Conservation (phyloP, 352 stramenopile species). For the Pythium coloratum region DNA sequence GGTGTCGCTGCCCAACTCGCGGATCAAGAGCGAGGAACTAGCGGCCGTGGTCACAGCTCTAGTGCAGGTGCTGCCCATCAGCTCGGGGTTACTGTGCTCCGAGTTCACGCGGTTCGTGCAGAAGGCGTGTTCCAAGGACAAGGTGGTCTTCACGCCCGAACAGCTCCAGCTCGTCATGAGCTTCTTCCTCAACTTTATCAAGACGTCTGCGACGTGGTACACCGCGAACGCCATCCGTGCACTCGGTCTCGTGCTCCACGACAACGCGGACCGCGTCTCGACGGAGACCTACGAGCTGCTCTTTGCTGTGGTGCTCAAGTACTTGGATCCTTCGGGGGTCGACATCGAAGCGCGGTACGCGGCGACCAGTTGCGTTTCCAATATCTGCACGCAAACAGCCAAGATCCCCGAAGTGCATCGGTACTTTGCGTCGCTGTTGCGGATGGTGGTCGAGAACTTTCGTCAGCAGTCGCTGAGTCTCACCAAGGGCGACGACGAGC, state of each 20-base stretch:
- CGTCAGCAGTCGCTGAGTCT: constrained; percentile 72
- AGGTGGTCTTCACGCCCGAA: constrained; percentile 55
- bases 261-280: constrained; percentile 73
- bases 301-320: constrained; percentile 66
- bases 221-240: constrained; percentile 66
- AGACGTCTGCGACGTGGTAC: constrained; percentile 74
- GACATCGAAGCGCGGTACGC: constrained; percentile 86
- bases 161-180: constrained; percentile 63
- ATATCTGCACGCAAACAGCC: constrained; percentile 67
- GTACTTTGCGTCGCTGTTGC: constrained; percentile 72
- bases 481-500: constrained; percentile 61
- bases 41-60: constrained; percentile 60
- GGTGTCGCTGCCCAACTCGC: constrained; percentile 58
- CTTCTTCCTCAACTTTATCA: constrained; percentile 80
- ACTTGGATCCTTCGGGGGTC: constrained; percentile 74
- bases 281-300: constrained; percentile 58
- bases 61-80: constrained; percentile 59
- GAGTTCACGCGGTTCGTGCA: constrained; percentile 80
- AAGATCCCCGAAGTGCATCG: constrained; percentile 70
- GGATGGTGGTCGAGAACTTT: constrained; percentile 87
- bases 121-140: constrained; percentile 75
- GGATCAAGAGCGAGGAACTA: constrained; percentile 59
- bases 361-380: constrained; percentile 82
- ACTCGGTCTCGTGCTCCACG: constrained; percentile 71
- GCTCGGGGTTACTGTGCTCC: constrained; percentile 71